These are phyloP conservation scores for Saturnispora besseyi DNA, from an alignment of 805 yeast genomes.

Conservation along the genomic window DNA sequence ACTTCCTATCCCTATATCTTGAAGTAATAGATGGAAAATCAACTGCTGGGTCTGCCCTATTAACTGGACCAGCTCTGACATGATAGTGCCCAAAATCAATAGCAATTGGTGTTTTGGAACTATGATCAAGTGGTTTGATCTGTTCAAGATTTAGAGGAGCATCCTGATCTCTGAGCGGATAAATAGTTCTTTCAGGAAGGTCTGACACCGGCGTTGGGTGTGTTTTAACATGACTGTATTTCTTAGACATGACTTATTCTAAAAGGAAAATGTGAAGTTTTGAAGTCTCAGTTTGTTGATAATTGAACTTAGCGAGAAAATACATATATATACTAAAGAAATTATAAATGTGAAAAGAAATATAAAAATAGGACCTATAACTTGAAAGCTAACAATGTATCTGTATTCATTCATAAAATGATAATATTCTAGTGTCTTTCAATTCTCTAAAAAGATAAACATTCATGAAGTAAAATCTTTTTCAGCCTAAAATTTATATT, in stretches of 20 bases:
- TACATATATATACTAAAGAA: background rate
- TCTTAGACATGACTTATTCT: background rate
- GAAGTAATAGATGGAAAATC: slow-evolving; percentile 63
- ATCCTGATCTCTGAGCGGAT: slow-evolving; percentile 2
- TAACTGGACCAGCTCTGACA: slow-evolving; percentile 52
- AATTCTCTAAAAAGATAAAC: no score
- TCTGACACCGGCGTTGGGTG: slow-evolving; percentile 6
- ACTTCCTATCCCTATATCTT: slow-evolving; percentile 68
- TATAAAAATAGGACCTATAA: background rate
- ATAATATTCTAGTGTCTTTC: no score
- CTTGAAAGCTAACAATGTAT: no score
- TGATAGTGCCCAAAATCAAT: slow-evolving; percentile 72
- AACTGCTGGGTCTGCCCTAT: slow-evolving; percentile 40
- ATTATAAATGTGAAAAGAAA: background rate
- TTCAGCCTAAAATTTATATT: no score
- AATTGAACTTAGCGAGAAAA: slow-evolving; percentile 1
- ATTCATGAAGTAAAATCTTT: no score
- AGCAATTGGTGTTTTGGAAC: slow-evolving; percentile 63
- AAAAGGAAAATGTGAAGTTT: background rate
- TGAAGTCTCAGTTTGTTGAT: background rate
- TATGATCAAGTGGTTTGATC: slow-evolving; percentile 27
- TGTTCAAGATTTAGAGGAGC: background rate
- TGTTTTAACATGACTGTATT: slow-evolving; percentile 6
- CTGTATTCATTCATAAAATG: no score
- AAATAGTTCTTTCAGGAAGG: background rate